Evolutionary conservation across 805 yeast species (phyloP).

Genomic region (Candida ovalis): DNA sequence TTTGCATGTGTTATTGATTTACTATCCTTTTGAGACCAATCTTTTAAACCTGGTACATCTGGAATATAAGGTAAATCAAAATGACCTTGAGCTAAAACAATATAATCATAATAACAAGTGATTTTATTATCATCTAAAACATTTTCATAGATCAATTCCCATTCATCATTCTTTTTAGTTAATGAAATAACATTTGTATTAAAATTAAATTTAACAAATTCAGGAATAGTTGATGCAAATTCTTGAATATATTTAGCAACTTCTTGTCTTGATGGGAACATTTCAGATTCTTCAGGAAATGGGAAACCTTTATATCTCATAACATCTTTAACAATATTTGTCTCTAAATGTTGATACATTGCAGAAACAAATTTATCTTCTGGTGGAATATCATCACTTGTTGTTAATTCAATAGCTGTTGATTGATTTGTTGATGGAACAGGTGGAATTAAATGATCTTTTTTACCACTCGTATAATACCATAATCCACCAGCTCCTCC

Average conservation of each 20-base stretch:
- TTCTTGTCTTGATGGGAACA: conserved; percentile 57
- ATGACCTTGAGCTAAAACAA: conserved; percentile 63
- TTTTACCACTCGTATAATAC: conserved; percentile 29
- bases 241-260: conserved; percentile 57
- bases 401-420: conserved; percentile 13
- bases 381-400: conserved; percentile 7
- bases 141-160: conserved; percentile 24
- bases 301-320: conserved; percentile 31
- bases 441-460: conserved; percentile 19
- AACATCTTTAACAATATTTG: conserved; percentile 30
- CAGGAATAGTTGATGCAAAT: conserved; percentile 46
- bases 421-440: conserved; percentile 23
- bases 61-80: conserved; percentile 50
- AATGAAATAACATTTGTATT: conserved; percentile 47
- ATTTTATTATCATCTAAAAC: background rate
- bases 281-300: conserved; percentile 36
- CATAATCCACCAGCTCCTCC: conserved; percentile 32
- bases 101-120: conserved; percentile 27
- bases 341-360: conserved; percentile 33
- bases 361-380: conserved; percentile 27
- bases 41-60: conserved; percentile 33
- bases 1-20: conserved; percentile 41
- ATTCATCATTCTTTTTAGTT: conserved; percentile 25
- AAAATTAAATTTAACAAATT: conserved; percentile 31
- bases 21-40: conserved; percentile 31